Evolutionary conservation across 768 basidiomycete species (phyloP).

Genomic region (Leccinum ochraceum): DNA sequence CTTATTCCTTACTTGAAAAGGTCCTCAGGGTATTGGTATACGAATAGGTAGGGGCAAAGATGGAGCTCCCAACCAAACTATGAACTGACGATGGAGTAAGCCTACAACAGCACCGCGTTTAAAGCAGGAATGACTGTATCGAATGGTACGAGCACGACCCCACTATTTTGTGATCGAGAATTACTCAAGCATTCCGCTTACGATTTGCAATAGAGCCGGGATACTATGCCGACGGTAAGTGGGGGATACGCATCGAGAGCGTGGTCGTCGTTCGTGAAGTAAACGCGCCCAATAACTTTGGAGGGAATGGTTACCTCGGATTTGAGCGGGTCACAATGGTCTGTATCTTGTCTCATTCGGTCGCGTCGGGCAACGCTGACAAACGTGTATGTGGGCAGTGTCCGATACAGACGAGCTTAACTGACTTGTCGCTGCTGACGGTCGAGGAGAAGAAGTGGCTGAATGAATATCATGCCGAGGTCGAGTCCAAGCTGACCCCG

Average conservation of each 20-base stretch:
- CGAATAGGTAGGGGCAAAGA: conserved; percentile 34
- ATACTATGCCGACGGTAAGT: conserved; percentile 87
- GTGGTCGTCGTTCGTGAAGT: conserved; percentile 75
- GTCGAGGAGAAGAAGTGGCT: conserved; percentile 79
- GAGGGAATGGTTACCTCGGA: conserved; percentile 75
- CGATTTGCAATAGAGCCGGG: conserved; percentile 64
- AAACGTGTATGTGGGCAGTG: conserved; percentile 39
- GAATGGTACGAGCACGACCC: conserved; percentile 49
- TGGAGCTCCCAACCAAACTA: not conserved
- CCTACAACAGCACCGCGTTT: conserved; percentile 68
- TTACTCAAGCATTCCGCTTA: not conserved
- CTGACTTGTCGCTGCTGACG: conserved; percentile 63
- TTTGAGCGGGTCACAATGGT: conserved; percentile 92
- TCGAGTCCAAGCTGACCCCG: conserved; percentile 52
- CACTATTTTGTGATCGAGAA: not conserved
- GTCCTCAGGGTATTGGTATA: conserved; percentile 56
- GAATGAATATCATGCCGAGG: conserved; percentile 79
- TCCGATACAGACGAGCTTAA: conserved; percentile 85
- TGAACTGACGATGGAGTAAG: conserved; percentile 33
- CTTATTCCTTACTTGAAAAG: conserved; percentile 30
- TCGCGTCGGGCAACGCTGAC: not conserved
- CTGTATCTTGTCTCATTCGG: conserved; percentile 23
- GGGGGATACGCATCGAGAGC: conserved; percentile 93
- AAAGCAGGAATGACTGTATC: conserved; percentile 90
- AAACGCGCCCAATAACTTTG: conserved; percentile 77